Evolutionary conservation across 2,329 filamentous ascomycete genomes (phyloP).

Genomic region (Fusarium floridanum): DNA sequence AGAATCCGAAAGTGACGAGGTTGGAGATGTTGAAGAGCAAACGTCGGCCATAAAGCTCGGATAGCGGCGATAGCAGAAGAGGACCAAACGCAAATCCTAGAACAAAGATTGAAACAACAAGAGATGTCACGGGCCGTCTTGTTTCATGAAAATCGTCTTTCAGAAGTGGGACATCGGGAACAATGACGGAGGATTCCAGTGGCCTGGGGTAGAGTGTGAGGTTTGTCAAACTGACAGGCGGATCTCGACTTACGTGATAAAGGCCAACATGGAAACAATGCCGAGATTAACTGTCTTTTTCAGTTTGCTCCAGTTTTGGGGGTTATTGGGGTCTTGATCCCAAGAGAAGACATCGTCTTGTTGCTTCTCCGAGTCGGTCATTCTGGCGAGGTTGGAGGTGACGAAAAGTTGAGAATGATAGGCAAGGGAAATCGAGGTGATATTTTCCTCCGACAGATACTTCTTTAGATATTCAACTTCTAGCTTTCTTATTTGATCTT

Average conservation of each 20-base stretch:
- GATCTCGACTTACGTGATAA: constrained; percentile 3
- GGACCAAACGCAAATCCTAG: constrained; percentile 19
- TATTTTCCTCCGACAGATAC: no score
- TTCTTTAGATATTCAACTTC: neutral
- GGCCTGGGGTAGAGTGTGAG: neutral
- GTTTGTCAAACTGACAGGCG: rapidly evolving
- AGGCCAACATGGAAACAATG: constrained; percentile 5
- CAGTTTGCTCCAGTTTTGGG: constrained; percentile 13
- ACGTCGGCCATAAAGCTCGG: constrained; percentile 17
- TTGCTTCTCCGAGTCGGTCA: constrained; percentile 6
- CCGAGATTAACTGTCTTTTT: constrained; percentile 10
- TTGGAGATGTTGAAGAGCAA: constrained; percentile 19
- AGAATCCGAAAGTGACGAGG: neutral
- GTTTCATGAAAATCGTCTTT: constrained; percentile 18
- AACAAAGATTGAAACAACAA: constrained; percentile 19
- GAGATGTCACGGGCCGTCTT: constrained; percentile 27
- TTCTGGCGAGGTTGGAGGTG: neutral
- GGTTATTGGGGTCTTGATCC: constrained; percentile 5
- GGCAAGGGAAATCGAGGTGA: neutral
- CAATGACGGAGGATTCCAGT: constrained; percentile 13
- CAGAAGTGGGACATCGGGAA: constrained; percentile 16
- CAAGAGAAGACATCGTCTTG: neutral
- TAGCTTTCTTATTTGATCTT: neutral
- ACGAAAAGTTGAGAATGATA: neutral
- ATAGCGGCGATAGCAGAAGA: constrained; percentile 6